phyloP scores from a whole-genome alignment of 2,329 filamentous ascomycete genomes.

The Penicillium nordicum region DNA sequence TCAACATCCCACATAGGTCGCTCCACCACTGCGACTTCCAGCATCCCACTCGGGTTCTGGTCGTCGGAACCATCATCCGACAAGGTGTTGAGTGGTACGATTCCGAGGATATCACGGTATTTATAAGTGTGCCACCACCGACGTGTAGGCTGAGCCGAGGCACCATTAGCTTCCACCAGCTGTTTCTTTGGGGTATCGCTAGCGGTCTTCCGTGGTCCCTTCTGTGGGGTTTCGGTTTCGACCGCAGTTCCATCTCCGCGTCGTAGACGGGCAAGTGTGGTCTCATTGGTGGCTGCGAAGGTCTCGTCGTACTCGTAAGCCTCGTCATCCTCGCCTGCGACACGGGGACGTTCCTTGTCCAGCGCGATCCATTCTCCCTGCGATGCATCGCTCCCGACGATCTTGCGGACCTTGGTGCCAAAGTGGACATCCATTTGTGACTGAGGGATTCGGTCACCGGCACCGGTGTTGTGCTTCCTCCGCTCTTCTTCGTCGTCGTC shows the following conservation, averaged over 20 bases:
- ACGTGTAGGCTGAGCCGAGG: slow-evolving; percentile 29
- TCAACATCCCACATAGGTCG: slow-evolving; percentile 80
- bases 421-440: slow-evolving; percentile 43
- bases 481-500: slow-evolving; percentile 43
- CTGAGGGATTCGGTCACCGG: slow-evolving; percentile 52
- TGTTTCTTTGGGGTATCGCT: slow-evolving; percentile 26
- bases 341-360: slow-evolving; percentile 27
- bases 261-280: slow-evolving; percentile 32
- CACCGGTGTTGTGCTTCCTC: slow-evolving; percentile 51
- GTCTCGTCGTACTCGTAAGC: slow-evolving; percentile 34
- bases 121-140: slow-evolving; percentile 79
- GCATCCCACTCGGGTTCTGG: slow-evolving; percentile 17
- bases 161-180: slow-evolving; percentile 21
- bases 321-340: slow-evolving; percentile 31
- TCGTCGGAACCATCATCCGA: slow-evolving; percentile 37
- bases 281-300: slow-evolving; percentile 30
- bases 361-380: slow-evolving; percentile 35
- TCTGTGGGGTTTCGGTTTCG: slow-evolving; percentile 23
- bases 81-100: slow-evolving; percentile 52
- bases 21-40: slow-evolving; percentile 85
- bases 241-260: slow-evolving; percentile 21
- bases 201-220: slow-evolving; percentile 16
- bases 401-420: slow-evolving; percentile 49
- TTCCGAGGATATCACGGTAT: slow-evolving; percentile 87
- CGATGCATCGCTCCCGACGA: slow-evolving; percentile 39